Evolutionary conservation across 305 asterid genomes (phyloP), one percentile per base, ranked within the genome.

Genomic region (Stenogyne calaminthoides): DNA sequence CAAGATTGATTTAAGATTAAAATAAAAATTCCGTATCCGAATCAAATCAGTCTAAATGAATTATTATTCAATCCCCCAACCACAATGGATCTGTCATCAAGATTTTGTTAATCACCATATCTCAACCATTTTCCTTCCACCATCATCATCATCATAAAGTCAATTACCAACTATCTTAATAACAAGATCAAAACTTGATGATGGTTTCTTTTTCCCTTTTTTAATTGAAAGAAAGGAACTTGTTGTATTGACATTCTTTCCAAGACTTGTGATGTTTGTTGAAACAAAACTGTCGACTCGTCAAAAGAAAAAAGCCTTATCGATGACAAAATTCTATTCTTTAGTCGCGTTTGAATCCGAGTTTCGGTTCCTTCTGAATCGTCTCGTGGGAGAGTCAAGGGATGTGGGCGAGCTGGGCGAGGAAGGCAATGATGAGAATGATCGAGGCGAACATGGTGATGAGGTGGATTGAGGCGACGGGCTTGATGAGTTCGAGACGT

Each of bases 1-100:
- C 95, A 87, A 82, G 85, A 87, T 66, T 84, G 85, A 87, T 66
- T 84, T 83, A 86, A 79, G 86, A 86, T 76, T 78, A 71, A 79
- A 84, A 80, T 59, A 77, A 73, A 65, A 64, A 1, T 56, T 2
- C 72, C 88, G 78, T 76, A 90, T 88, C 92, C 8, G 89, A 85
- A 90, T 88, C 91, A 85, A 81, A 88, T 85, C 90, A 83, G 69
- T 65, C 63, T 32, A 74, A 82, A 82, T 79, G 19, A 4, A 46
- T 46, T 54, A 18, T 67, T 55, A 73, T 77, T 84, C 80, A 74
- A 62, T 63, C 77, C 81, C 84, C 81, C 84, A 81, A 80, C 80
- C 80, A 76, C 77, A 64, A 49, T 72, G 63, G 42, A 75, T 57
- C 82, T 72, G 75, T 67, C 83, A 71, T 76, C 12, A 46, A 78